Evolutionary conservation across 1,284 basidiomycete genomes (phyloP), one percentile per base, ranked within the genome.

Genomic region (Microbotryum intermedium): DNA sequence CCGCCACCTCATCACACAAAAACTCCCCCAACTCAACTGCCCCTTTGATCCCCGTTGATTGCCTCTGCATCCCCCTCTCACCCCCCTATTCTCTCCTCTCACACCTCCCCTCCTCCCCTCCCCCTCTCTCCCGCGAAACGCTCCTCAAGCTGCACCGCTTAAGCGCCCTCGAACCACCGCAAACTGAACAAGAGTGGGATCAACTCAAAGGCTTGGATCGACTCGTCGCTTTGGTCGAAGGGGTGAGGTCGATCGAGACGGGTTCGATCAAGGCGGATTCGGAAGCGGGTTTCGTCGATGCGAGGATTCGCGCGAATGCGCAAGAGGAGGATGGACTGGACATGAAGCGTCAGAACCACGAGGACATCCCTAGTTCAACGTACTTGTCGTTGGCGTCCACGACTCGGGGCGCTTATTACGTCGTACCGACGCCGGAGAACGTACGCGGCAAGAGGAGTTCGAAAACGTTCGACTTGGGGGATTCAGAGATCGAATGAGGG

Each of bases 381-480:
- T 30, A 50, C 23, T 29, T 67, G 46, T 45, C 55, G n/a, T 45
- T 62, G 6, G 65, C 65, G 11, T 18, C 29, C 23, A 43, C 43
- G 45, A 64, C 48, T 16, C 54, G 62, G 34, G 66, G 66, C 8
- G 53, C 49, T 25, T 67, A 61, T 43, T 67, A 57, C 39, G 59
- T 62, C 30, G 66, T 61, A 3, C 60, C 56, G 7, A 63, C 57
- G 53, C 66, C 66, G 26, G 61, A 61, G 48, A 61, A 65, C 18
- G 57, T 65, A 39, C 34, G 34, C 34, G 34, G 34, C 34, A 39
- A 16, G 18, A 39, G 6, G 11, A 39, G 34, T 39, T 39, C 34
- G 34, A 39, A 39, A 39, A 39, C 34, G 34, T 39, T 16, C 34
- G 34, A 39, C 34, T 39, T 16, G 34, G 34, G 34, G 13, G 34